A percentile compares a stretch with the other conserved stretches of the same genome.
phyloP scores from a whole-genome alignment of 495 filamentous ascomycete species.

The Podospora pseudocomata region DNA sequence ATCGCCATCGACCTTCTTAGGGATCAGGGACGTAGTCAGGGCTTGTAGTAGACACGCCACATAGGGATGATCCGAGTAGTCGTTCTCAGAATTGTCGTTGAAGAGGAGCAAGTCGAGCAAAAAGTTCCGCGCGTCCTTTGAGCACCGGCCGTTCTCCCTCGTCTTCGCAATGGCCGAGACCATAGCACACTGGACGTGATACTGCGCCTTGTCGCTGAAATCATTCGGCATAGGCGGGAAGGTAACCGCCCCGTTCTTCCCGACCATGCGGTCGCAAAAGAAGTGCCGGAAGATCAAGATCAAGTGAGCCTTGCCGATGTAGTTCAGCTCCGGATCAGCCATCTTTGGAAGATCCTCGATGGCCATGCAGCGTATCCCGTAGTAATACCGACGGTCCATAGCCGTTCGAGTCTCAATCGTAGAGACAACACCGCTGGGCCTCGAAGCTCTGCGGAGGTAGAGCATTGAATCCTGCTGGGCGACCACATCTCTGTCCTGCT shows the following conservation, averaged over 20 bases:
- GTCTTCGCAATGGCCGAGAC: slow-evolving; percentile 73
- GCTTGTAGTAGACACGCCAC: slow-evolving; percentile 76
- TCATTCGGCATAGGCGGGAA: slow-evolving; percentile 81
- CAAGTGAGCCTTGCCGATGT: slow-evolving; percentile 80
- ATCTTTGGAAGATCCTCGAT: slow-evolving; percentile 69
- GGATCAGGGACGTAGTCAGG: slow-evolving; percentile 71
- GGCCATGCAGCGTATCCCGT: slow-evolving; percentile 83
- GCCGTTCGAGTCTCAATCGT: slow-evolving; percentile 83
- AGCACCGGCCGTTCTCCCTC: slow-evolving; percentile 73
- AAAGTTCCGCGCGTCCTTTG: slow-evolving; percentile 69
- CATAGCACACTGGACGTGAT: slow-evolving; percentile 77
- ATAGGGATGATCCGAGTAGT: slow-evolving; percentile 83
- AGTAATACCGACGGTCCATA: slow-evolving; percentile 89
- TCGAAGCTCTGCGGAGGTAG: slow-evolving; percentile 33
- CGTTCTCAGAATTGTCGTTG: slow-evolving; percentile 89
- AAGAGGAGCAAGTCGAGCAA: slow-evolving; percentile 82
- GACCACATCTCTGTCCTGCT: slow-evolving; percentile 95
- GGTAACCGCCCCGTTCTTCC: slow-evolving; percentile 43
- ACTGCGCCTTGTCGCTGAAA: slow-evolving; percentile 77
- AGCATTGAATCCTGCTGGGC: slow-evolving; percentile 78
- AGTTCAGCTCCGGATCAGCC: slow-evolving; percentile 58
- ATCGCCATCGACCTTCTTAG: slow-evolving; percentile 51
- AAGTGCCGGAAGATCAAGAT: slow-evolving; percentile 78
- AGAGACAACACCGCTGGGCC: slow-evolving; percentile 69
- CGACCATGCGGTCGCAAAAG: slow-evolving; percentile 65